These are phyloP conservation scores for Leccinum barrowsii DNA, from an alignment of 768 basidiomycete genomes.

Conservation along the genomic window DNA sequence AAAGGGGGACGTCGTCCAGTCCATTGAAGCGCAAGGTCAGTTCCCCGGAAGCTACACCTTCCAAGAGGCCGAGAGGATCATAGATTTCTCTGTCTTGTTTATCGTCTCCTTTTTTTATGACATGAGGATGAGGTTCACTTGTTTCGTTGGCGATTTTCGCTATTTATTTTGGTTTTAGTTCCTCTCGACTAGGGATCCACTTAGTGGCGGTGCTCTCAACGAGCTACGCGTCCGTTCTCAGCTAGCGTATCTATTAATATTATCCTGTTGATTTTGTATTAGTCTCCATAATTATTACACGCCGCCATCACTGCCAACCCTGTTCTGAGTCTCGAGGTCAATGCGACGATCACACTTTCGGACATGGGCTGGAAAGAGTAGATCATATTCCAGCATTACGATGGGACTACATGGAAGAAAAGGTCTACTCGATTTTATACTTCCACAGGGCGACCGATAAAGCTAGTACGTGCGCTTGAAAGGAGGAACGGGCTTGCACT, in stretches of 20 bases:
- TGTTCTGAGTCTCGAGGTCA: background rate
- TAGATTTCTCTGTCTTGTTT: background rate
- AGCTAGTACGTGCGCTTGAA: conserved; percentile 92
- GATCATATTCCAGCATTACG: conserved; percentile 9
- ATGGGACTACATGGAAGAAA: conserved; percentile 6
- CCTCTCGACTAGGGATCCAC: background rate
- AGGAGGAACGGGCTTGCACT: conserved; percentile 95
- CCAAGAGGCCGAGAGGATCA: conserved; percentile 19
- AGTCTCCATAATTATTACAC: background rate
- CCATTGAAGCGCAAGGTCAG: conserved; percentile 23
- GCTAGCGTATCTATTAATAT: background rate
- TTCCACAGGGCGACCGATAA: background rate
- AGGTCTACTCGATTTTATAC: conserved; percentile 6
- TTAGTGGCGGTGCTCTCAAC: background rate
- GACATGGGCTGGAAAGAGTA: background rate
- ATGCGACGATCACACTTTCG: background rate
- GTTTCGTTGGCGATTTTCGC: background rate
- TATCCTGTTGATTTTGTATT: background rate
- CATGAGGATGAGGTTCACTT: background rate
- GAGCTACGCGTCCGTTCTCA: background rate
- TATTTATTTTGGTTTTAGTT: background rate
- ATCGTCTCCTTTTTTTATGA: background rate
- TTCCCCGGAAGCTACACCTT: background rate
- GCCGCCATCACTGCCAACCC: no score
- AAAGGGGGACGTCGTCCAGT: background rate